Percentiles rank a stretch among this genome's conserved stretches.
phyloP scores from a whole-genome alignment of 2,329 filamentous ascomycete species.

The Xylariaceae sp. region DNA sequence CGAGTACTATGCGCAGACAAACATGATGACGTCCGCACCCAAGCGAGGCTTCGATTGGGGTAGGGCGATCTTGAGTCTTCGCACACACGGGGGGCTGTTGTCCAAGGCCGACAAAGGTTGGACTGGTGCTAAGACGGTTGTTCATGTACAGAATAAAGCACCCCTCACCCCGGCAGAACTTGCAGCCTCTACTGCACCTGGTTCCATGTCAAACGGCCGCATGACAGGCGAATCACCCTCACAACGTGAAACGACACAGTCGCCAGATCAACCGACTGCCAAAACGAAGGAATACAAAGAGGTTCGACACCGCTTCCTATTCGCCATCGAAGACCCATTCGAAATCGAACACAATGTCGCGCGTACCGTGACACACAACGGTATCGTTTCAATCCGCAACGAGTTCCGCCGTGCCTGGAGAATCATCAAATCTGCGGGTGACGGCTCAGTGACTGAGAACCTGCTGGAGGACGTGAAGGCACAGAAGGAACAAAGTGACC shows the following conservation, averaged over 20 bases:
- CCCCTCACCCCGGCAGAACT: constrained; percentile 23
- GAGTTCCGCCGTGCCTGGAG: constrained; percentile 78
- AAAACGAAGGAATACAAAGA: constrained; percentile 53
- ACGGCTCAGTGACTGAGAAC: constrained; percentile 37
- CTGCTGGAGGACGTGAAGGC: constrained; percentile 48
- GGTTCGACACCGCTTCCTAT: constrained; percentile 72
- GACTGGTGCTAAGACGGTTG: constrained; percentile 72
- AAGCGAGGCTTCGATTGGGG: constrained; percentile 72
- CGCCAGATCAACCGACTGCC: constrained; percentile 13
- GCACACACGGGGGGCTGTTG: constrained; percentile 63
- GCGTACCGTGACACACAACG: constrained; percentile 75
- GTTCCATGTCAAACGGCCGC: constrained; percentile 21
- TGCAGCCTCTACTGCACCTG: constrained; percentile 11
- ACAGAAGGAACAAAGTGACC: constrained; percentile 33
- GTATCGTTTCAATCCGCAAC: constrained; percentile 74
- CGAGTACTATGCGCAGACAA: constrained; percentile 69
- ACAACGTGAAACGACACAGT: constrained; percentile 3
- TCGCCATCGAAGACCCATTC: constrained; percentile 90
- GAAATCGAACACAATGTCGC: constrained; percentile 85
- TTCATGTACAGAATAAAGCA: constrained; percentile 44
- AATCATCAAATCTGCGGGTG: constrained; percentile 56
- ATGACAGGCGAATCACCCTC: constrained; percentile 10
- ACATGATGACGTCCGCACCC: constrained; percentile 45
- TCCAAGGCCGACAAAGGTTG: constrained; percentile 76
- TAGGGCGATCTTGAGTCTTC: constrained; percentile 70